Evolutionary conservation across 805 yeast species (phyloP), one percentile per base, ranked within the genome.

Genomic region (Hanseniaspora meyeri): DNA sequence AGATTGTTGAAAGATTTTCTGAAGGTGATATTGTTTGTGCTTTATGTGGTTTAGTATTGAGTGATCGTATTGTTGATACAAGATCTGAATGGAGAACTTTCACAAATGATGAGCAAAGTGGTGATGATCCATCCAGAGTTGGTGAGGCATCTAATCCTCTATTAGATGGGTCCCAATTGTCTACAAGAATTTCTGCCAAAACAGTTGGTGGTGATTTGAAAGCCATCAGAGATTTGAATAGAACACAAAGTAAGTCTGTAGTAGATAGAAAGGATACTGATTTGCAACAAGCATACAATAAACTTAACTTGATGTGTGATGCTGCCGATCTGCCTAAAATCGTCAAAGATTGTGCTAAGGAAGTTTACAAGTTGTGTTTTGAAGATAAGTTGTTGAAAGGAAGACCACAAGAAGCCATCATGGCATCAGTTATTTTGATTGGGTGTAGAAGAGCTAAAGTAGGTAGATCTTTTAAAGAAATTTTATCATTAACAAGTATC

Each of bases 1-100:
- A 91, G 65, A 76, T 91, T 60, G 87, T 90, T 29, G 98, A 91
- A 72, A 75, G 97, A 62, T 95, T 90, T 65, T 85, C 95, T 63
- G 97, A 91, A 68, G 98, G 98, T 43, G 98, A 91, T 70, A 89
- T 93, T 63, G 96, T 91, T n/a, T 91, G 98, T 73, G 97, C 96
- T 1, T 77, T 89, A 60, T 93, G 98, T 74, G 98, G 98, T 2
- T 74, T 93, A 58, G 97, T 91, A 1, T 77, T 93, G 27, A 87
- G 95, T 62, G 95, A 89, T 67, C 77, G 90, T 61, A 83, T 91
- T 52, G 96, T 91, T 34, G 98, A 91, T 65, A 90, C 95, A 4
- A 77, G 97, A 62, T 87, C 96, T 1, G 98, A 91, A 74, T 91
- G 98, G 98, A 86, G 98, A 74, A 93, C 98, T 2, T 91, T 91